Base-by-base conservation (phyloP, 495 filamentous ascomycete species). In the Aspergillus panamensis region DNA sequence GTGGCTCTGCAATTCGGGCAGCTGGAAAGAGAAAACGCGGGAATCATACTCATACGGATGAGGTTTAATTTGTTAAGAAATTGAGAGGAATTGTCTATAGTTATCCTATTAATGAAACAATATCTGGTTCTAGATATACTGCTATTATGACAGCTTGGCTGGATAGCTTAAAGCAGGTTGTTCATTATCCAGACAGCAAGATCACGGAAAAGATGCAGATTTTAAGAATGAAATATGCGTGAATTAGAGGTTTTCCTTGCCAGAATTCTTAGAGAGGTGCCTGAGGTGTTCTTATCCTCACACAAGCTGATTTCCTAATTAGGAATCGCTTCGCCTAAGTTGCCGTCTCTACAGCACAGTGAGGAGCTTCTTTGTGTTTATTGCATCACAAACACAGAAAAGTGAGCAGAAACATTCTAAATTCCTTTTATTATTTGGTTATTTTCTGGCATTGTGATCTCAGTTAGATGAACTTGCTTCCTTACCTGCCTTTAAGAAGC, bases 11-110 rank as follows among this genome's bases (percentile, higher is more conserved):
- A 25, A 40, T 54, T n/a, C 57, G 47, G 21, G 31, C 53, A 29
- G 60, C 60, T n/a, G 71, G 71, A 8, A 77, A 75, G 48, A 69
- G 74, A 56, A 77, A 75, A 51, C 65, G 74, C 37, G 68, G 52
- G 2, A 40, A 54, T 1, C 54, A 66, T n/a, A 57, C 30, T 13
- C 57, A 65, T 51, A 37, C 25, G n/a, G 55, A 60, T 19, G 45
- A 55, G 21, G 25, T 48, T 16, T 57, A 37, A 57, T 31, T 33
- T 5, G 25, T n/a, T 43, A 8, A 12, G 21, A 19, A 8, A 2
- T 21, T 20, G 37, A 13, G 9, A 17, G 19, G 21, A 1, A 20
- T 25, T 25, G 25, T 2, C 25, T 5, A 25, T 25, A 25, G 25
- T 5, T 5, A 25, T 25, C 25, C 5, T 5, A 25, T 5, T 25